Evolutionary conservation across 2,329 filamentous ascomycete species (phyloP), one percentile per base, ranked within the genome.

Genomic region (Aspergillus pseudonomiae): DNA sequence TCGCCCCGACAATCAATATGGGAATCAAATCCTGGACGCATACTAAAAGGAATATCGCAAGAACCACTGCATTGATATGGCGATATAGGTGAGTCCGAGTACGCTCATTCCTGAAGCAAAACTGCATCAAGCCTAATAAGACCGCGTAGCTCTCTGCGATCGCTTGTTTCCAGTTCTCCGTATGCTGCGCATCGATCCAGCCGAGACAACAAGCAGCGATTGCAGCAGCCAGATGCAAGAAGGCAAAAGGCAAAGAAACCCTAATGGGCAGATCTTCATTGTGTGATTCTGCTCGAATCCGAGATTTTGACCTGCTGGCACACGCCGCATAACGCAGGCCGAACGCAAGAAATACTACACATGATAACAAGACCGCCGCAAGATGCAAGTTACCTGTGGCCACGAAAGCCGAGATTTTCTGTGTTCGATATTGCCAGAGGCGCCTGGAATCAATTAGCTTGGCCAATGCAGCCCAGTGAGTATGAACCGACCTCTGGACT

Each of bases 61-160:
- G 53, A n/a, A 63, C 62, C 26, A 72, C 43, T 16, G 45, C 58
- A 52, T 75, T 76, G 58, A 74, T 65, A 48, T 75, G 69, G 43
- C 65, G 66, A 63, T 69, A 71, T 21, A 74, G 48, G 41, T 66
- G 58, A 12, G 28, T 14, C 24, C 67, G 63, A 16, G 59, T 45
- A 28, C 24, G 52, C n/a, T 57, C 57, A 26, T 63, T 48, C 55
- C 57, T 70, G 39, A 62, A 67, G 28, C 53, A 63, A 19, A 72
- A 67, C 24, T 68, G 67, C 16, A 58, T 55, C 12, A 72, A 39
- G 10, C 66, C 68, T 52, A 75, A 46, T 3, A 70, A 45, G 0
- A 71, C 64, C 54, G 69, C 52, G 59, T 75, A 75, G 46, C 67
- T 72, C 41, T 74, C 45, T 16, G 71, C 53, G 12, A 68, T 21